Conservation (phyloP, 106 monocot species). For the Hemerocallis citrina region DNA sequence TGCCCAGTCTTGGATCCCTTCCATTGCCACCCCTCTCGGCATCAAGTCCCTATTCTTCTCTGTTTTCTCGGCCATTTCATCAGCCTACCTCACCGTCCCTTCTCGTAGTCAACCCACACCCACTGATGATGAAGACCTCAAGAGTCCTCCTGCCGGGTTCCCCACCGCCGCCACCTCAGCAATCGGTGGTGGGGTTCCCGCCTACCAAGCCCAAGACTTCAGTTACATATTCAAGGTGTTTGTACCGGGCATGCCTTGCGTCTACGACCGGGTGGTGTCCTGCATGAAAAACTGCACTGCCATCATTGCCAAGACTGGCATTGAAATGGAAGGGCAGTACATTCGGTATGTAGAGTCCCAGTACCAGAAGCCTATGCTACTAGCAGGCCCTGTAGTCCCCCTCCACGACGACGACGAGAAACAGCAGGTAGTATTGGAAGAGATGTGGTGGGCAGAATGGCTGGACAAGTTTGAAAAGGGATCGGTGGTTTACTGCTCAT, state of each 20-base stretch:
- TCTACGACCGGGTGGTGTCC: constrained; percentile 29
- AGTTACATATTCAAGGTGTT: constrained; percentile 39
- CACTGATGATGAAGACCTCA: constrained; percentile 7
- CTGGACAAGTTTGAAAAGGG: constrained; percentile 24
- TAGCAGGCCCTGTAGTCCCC: constrained; percentile 51
- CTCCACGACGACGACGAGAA: no score
- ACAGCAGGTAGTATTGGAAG: constrained; percentile 15
- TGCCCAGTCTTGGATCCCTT: constrained; percentile 30
- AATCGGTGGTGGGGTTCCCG: constrained; percentile 17
- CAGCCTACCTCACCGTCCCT: constrained; percentile 39
- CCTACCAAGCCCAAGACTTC: constrained; percentile 47
- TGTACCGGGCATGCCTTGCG: constrained; percentile 8
- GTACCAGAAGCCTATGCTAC: constrained; percentile 33
- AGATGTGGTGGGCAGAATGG: constrained; percentile 21
- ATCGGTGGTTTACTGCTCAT: constrained; percentile 42
- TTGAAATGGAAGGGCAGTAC: constrained; percentile 45
- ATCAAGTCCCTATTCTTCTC: constrained; percentile 34
- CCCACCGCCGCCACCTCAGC: constrained; percentile 11
- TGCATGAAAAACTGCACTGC: constrained; percentile 17
- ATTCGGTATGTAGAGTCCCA: constrained; percentile 25
- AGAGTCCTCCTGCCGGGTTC: constrained; percentile 11
- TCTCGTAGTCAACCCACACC: constrained; percentile 12
- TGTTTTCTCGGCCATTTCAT: constrained; percentile 32
- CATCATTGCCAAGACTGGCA: constrained; percentile 37
- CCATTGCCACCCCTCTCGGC: constrained; percentile 32